Conservation (phyloP, 2,329 filamentous ascomycete genomes). For the Fusarium longipes region DNA sequence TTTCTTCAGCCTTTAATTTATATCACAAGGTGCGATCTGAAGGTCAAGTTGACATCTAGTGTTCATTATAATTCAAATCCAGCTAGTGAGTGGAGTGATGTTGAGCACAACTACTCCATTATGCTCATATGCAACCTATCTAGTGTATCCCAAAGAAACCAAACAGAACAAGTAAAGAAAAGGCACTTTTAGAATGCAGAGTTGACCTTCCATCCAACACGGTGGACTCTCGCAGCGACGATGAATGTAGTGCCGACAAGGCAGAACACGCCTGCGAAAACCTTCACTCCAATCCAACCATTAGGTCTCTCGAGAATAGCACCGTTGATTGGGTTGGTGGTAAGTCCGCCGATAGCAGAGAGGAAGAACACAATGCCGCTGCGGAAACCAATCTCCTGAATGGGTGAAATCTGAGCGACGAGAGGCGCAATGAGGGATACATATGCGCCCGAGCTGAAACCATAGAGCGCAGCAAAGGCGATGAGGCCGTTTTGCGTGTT, state of each 20-base stretch:
- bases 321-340: slow-evolving; percentile 67
- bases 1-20: too few relatives aligned
- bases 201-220: slow-evolving; percentile 32
- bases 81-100: not conserved
- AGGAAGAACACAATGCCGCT: slow-evolving; percentile 60
- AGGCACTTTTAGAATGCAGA: slow-evolving; percentile 5
- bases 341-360: slow-evolving; percentile 66
- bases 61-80: not conserved
- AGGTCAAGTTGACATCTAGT: not conserved
- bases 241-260: slow-evolving; percentile 23
- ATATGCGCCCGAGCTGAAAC: slow-evolving; percentile 57
- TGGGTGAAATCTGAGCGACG: slow-evolving; percentile 53
- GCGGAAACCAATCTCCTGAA: slow-evolving; percentile 47
- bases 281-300: slow-evolving; percentile 52
- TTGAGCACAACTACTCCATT: not conserved
- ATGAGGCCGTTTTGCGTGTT: slow-evolving; percentile 47
- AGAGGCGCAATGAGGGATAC: slow-evolving; percentile 54
- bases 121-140: not conserved
- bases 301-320: slow-evolving; percentile 50
- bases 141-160: not conserved
- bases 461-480: slow-evolving; percentile 56
- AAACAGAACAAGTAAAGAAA: not conserved
- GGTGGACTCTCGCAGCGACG: slow-evolving; percentile 19
- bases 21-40: not conserved
- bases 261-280: slow-evolving; percentile 48